phyloP scores from a whole-genome alignment of 75 land plant species.

The Sequoiadendron giganteum region DNA sequence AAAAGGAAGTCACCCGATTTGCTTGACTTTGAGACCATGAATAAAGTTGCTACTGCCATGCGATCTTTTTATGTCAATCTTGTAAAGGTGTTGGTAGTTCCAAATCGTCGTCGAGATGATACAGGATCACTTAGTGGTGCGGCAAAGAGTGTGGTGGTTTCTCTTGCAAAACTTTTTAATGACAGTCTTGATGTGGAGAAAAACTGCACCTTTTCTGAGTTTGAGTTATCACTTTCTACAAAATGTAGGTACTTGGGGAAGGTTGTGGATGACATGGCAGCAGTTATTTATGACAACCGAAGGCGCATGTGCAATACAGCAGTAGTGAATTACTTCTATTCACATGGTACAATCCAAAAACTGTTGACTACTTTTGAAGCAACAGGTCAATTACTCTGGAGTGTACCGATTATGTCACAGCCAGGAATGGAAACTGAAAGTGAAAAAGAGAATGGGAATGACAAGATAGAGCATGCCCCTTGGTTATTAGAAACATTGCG shows the following conservation, averaged over 20 bases:
- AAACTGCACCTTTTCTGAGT: conserved; percentile 28
- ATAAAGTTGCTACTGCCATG: conserved; percentile 58
- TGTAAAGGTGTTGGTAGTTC: conserved; percentile 72
- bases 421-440: conserved; percentile 44
- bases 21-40: conserved; percentile 58
- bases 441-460: conserved; percentile 31
- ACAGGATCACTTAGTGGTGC: conserved; percentile 53
- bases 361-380: conserved; percentile 88
- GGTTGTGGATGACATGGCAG: conserved; percentile 84
- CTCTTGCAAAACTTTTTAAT: conserved; percentile 65
- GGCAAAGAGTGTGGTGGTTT: conserved; percentile 64
- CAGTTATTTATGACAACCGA: conserved; percentile 70
- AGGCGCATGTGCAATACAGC: conserved; percentile 69
- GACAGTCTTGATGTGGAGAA: conserved; percentile 71
- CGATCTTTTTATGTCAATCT: conserved; percentile 68
- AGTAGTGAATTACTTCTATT: conserved; percentile 81
- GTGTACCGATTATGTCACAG: conserved; percentile 54
- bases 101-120: conserved; percentile 85
- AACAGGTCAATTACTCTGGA: conserved; percentile 93
- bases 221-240: conserved; percentile 59
- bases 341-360: conserved; percentile 75
- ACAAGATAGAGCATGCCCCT: conserved; percentile 39
- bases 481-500: conserved; percentile 85
- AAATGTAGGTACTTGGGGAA: conserved; percentile 97
- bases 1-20: conserved; percentile 79